These are phyloP conservation scores for Solanum paucissectum DNA, from an alignment of 257 asterid genomes.

Conservation along the genomic window DNA sequence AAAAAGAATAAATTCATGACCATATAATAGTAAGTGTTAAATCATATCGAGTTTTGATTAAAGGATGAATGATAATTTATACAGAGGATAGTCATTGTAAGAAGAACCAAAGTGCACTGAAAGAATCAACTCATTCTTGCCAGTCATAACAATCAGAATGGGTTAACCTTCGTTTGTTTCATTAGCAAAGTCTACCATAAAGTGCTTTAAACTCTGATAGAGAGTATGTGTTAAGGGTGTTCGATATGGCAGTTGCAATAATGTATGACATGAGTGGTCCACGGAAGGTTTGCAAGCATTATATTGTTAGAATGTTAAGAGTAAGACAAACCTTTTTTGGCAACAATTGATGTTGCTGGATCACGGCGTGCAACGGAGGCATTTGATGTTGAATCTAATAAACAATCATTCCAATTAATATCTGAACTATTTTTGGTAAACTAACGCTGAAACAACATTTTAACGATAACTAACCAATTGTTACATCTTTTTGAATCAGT, in stretches of 20 bases:
- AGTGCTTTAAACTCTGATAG: background rate
- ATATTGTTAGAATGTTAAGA: background rate
- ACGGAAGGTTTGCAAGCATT: background rate
- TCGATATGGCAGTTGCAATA: background rate
- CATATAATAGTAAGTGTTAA: too few relatives aligned
- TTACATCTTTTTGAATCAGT: constrained; percentile 18
- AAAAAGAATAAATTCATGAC: background rate
- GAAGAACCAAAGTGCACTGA: background rate
- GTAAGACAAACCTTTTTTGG: background rate
- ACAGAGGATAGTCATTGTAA: background rate
- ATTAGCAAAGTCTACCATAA: background rate
- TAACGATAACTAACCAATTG: background rate
- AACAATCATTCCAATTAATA: background rate
- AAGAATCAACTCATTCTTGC: background rate
- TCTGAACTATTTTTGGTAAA: background rate
- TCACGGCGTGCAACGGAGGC: background rate
- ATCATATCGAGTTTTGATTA: background rate
- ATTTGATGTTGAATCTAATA: background rate
- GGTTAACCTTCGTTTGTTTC: background rate
- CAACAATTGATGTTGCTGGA: background rate
- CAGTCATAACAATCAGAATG: background rate
- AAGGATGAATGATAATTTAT: background rate
- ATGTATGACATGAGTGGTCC: background rate
- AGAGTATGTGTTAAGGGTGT: background rate
- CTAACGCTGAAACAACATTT: background rate